Evolutionary conservation across 768 basidiomycete genomes (phyloP), one percentile per base, ranked within the genome.

Genomic region (Lentinula boryana): DNA sequence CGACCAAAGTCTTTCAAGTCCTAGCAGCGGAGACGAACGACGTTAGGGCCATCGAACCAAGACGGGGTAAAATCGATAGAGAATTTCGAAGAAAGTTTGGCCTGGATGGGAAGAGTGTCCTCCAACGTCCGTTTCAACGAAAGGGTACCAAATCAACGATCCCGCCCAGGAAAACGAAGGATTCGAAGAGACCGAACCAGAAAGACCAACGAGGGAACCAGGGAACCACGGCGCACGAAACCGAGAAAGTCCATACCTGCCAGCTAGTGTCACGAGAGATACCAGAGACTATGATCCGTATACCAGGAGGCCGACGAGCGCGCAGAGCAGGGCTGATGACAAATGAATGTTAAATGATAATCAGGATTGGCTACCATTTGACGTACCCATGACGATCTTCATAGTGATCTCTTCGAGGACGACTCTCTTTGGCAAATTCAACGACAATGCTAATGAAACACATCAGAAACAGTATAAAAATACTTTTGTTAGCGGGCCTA

Each of bases 1-100:
- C 96, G 92, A 66, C 95, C 96, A 63, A 95, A 98, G 71, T 98
- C 96, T 76, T 98, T 98, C 72, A 98, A 78, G 72, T 98, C 96
- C 96, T 98, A 81, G 68, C 72, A 40, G 50, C 58, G 60, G 74
- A 66, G 74, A 72, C 70, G 71, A 75, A 70, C 49, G 63, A 53
- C 58, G 75, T 81, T 68, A 80, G 78, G 73, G 72, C 72, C 71
- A 70, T 73, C 74, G 71, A 64, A 71, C 71, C 67, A 69, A 61
- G 63, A 61, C 41, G 53, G 46, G 54, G 31, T 38, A 65, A 51
- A 56, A 38, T 60, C 60, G 48, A 54, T 52, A 31, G 18, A 60
- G 58, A 60, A 60, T 52, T 60, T 31, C 51, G 40, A 33, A 50
- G 38, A 60, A 60, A 52, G 5, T 52, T 60, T 35, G 13, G 32